phyloP scores from a whole-genome alignment of 192 early-diverging fungal genomes.

The Neocallimastix lanati region DNA sequence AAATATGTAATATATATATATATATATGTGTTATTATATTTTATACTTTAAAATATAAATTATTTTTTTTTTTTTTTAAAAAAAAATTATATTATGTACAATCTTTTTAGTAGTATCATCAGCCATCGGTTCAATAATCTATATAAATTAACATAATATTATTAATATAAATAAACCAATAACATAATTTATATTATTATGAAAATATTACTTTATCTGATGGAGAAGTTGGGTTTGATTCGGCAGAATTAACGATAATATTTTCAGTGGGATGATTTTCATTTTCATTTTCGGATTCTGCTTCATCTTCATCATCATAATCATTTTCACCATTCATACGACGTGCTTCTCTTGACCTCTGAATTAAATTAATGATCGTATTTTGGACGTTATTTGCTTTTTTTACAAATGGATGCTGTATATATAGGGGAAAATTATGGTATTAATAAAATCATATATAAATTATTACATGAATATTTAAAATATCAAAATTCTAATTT shows the following conservation, averaged over 20 bases:
- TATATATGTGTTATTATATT: no score
- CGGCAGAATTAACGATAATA: neutral
- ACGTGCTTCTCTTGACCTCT: neutral
- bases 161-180: no score
- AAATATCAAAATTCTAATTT: no score
- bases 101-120: neutral
- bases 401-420: slow-evolving; percentile 20
- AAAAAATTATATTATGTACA: no score
- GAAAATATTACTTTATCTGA: neutral
- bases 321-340: neutral
- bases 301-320: neutral
- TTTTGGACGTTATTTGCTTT: neutral
- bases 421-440: no score
- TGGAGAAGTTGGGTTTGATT: neutral
- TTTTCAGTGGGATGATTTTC: neutral
- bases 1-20: no score
- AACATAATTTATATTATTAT: no score
- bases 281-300: neutral
- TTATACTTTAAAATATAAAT: no score
- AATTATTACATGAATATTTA: no score
- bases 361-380: neutral
- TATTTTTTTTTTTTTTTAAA: no score
- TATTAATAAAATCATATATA: no score
- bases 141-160: no score
- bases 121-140: neutral